phyloP scores from a whole-genome alignment of 2,329 filamentous ascomycete species.

The Fragosphaeria purpurea region DNA sequence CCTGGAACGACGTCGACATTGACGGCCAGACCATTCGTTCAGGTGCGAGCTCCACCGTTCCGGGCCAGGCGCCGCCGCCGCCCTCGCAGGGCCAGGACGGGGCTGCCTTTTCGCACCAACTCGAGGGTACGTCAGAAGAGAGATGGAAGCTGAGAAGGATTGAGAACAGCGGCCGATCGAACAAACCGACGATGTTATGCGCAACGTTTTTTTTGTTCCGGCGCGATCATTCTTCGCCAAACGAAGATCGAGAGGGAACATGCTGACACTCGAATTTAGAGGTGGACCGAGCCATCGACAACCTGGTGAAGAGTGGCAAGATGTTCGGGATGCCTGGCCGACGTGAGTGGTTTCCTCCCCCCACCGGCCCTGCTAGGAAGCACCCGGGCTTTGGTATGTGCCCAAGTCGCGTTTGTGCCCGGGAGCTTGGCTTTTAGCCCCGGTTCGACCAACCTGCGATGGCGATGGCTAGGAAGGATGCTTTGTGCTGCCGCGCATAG shows the following conservation, averaged over 20 bases:
- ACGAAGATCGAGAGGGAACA: neutral
- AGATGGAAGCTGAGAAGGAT: neutral
- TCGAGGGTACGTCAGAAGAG: constrained; percentile 21
- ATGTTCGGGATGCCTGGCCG: constrained; percentile 62
- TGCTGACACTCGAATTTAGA: constrained; percentile 42
- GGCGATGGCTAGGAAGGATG: too few species aligned
- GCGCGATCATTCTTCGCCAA: too few species aligned
- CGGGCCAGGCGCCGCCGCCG: constrained; percentile 21
- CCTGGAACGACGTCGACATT: constrained; percentile 19
- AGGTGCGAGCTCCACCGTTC: constrained; percentile 25
- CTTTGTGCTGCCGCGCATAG: too few species aligned
- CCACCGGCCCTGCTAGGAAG: constrained; percentile 39
- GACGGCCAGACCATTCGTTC: constrained; percentile 20
- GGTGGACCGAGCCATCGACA: constrained; percentile 91
- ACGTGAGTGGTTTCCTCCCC: constrained; percentile 68
- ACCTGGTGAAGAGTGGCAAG: constrained; percentile 94
- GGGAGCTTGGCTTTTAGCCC: constrained; percentile 14
- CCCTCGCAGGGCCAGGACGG: constrained; percentile 9
- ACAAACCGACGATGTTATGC: too few species aligned
- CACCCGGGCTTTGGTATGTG: constrained; percentile 51
- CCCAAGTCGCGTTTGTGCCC: constrained; percentile 11
- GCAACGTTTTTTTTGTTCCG: too few species aligned
- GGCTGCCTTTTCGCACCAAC: constrained; percentile 24
- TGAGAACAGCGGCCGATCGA: neutral
- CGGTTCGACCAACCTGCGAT: neutral